phyloP scores from a whole-genome alignment of 441 rosid species.

The Bruguiera hainesii region DNA sequence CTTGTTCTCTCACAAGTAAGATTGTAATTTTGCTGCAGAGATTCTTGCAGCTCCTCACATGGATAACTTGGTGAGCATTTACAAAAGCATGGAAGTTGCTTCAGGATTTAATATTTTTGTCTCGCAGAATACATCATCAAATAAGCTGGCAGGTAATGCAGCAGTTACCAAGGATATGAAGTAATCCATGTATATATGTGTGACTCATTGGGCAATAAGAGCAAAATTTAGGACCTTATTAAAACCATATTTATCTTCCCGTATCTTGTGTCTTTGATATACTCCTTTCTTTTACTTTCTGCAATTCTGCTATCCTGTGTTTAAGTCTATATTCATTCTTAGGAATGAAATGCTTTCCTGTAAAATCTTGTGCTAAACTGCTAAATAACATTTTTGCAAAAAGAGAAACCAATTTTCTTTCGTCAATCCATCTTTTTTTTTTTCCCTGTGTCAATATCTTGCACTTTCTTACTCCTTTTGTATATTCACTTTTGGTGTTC shows the following conservation, averaged over 20 bases:
- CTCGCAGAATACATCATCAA: conserved; percentile 39
- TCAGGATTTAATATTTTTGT: conserved; percentile 63
- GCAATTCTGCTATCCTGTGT: too few species aligned
- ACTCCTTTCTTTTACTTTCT: neutral
- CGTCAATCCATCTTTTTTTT: neutral
- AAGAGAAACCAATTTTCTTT: neutral
- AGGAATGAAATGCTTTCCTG: neutral
- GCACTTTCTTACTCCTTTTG: neutral
- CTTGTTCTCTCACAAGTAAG: neutral
- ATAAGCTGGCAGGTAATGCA: conserved; percentile 44
- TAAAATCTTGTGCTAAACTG: neutral
- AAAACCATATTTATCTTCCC: neutral
- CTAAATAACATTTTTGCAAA: too few species aligned
- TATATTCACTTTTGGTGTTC: neutral
- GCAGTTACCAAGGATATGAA: neutral
- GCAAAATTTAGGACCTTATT: neutral
- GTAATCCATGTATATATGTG: neutral
- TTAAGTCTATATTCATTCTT: too few species aligned
- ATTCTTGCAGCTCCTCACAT: conserved; percentile 84
- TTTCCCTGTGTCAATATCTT: neutral
- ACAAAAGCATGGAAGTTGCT: conserved; percentile 86
- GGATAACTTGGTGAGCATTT: conserved; percentile 85
- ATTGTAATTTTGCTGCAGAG: conserved; percentile 39
- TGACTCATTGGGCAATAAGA: neutral
- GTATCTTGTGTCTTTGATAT: neutral